phyloP scores from a whole-genome alignment of 2,329 filamentous ascomycete genomes.

The Venturia effusa region DNA sequence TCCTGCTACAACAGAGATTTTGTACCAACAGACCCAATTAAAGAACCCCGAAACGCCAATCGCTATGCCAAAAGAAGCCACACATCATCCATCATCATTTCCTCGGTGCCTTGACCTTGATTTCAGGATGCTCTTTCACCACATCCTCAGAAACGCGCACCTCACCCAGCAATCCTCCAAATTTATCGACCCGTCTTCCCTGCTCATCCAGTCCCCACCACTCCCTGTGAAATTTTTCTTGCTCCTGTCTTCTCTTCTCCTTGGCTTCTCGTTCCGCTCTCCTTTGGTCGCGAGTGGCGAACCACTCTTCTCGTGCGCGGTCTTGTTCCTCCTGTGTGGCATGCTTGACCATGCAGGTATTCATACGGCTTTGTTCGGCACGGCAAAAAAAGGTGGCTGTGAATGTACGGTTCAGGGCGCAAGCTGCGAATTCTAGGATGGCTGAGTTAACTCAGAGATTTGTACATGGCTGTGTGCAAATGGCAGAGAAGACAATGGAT shows the following conservation, averaged over 20 bases:
- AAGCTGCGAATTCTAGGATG: constrained; percentile 71
- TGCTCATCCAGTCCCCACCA: constrained; percentile 39
- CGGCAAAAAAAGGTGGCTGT: constrained; percentile 83
- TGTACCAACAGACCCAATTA: background rate
- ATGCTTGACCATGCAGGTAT: constrained; percentile 80
- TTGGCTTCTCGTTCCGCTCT: constrained; percentile 53
- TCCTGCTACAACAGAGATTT: background rate
- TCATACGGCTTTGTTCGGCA: constrained; percentile 72
- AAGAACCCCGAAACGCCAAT: background rate
- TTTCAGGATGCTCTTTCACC: background rate
- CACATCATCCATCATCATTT: background rate
- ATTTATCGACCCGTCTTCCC: constrained; percentile 18
- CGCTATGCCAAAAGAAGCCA: background rate
- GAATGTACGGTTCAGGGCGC: constrained; percentile 75
- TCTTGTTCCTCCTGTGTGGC: constrained; percentile 80
- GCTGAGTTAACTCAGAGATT: background rate
- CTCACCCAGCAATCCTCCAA: background rate
- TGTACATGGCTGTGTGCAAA: background rate
- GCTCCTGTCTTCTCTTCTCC: constrained; percentile 30
- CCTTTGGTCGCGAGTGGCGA: constrained; percentile 62
- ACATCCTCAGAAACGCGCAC: background rate
- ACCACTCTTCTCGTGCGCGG: constrained; percentile 87
- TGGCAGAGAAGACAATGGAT: background rate
- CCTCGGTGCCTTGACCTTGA: background rate
- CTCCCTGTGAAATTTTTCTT: constrained; percentile 37